These are phyloP conservation scores for Centaurea solstitialis DNA, from an alignment of 129 eudicot genomes.

Conservation along the genomic window DNA sequence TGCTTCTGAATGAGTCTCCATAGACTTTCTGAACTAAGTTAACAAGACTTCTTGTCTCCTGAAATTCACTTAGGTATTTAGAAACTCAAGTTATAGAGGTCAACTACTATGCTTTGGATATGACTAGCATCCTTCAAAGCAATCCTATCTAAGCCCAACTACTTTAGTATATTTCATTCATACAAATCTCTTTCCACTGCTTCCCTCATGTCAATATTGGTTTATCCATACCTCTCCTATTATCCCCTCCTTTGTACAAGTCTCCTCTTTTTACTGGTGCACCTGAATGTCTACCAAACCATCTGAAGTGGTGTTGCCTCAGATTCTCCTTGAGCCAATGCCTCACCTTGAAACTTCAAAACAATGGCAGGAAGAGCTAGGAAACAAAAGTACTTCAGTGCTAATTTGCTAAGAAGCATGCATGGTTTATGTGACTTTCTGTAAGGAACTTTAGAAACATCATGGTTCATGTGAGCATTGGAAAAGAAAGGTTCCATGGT, in stretches of 20 bases:
- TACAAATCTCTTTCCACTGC: neutral
- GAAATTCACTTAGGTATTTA: neutral
- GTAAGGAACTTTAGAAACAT: neutral
- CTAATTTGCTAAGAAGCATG: neutral
- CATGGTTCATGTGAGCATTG: neutral
- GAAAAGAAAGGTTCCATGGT: neutral
- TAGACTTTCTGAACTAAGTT: neutral
- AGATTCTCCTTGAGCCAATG: neutral
- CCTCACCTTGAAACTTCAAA: neutral
- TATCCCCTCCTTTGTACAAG: neutral
- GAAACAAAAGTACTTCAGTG: neutral
- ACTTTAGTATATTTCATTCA: neutral
- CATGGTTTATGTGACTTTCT: neutral
- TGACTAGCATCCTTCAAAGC: constrained; percentile 8
- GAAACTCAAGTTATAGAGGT: neutral
- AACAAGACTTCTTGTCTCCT: neutral
- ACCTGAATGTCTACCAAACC: neutral
- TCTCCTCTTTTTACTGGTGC: neutral
- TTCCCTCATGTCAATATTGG: neutral
- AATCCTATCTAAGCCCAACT: neutral
- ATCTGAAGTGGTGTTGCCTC: neutral
- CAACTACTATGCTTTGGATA: neutral
- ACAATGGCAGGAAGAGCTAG: neutral
- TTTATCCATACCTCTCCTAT: neutral
- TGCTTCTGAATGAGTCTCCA: neutral